phyloP scores from a whole-genome alignment of 768 basidiomycete species.

The Agaricus sinodeliciosus region DNA sequence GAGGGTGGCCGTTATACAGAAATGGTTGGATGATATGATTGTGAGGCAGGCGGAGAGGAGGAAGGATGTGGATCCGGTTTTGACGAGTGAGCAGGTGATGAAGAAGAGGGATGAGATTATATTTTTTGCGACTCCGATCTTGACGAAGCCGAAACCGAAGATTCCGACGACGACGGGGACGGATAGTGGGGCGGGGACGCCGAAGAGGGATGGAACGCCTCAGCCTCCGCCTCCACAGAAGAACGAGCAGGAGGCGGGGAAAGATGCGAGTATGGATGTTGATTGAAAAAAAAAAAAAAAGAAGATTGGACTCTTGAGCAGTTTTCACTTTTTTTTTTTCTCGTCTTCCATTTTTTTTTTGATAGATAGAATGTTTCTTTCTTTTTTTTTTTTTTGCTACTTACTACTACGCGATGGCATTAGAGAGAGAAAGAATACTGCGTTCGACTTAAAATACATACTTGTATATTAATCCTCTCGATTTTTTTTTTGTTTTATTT shows the following conservation, averaged over 20 bases:
- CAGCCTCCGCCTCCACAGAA: constrained; percentile 46
- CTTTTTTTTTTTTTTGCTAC: too few species aligned
- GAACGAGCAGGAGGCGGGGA: constrained; percentile 20
- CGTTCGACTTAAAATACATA: too few species aligned
- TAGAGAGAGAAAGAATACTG: too few species aligned
- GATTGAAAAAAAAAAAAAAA: constrained; percentile 46
- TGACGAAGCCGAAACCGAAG: constrained; percentile 92
- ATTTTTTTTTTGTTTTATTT: too few species aligned
- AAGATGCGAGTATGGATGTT: constrained; percentile 76
- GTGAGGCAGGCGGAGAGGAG: constrained; percentile 80
- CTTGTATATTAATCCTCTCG: too few species aligned
- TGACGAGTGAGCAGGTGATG: constrained; percentile 74
- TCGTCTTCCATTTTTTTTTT: too few species aligned
- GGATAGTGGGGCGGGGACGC: constrained; percentile 39
- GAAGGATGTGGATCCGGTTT: constrained; percentile 83
- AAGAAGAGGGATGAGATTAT: constrained; percentile 93
- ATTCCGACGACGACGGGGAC: constrained; percentile 29
- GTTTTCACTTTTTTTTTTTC: too few species aligned
- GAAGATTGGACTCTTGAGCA: too few species aligned
- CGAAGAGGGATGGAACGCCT: constrained; percentile 24
- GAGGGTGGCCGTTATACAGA: constrained; percentile 81
- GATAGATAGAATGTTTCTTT: too few species aligned
- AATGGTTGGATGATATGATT: constrained; percentile 95
- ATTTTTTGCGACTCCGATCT: constrained; percentile 84
- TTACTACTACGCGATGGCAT: too few species aligned